Base-by-base conservation (phyloP, 2,329 filamentous ascomycete species). In the Arthrobotrys pseudoclavata region DNA sequence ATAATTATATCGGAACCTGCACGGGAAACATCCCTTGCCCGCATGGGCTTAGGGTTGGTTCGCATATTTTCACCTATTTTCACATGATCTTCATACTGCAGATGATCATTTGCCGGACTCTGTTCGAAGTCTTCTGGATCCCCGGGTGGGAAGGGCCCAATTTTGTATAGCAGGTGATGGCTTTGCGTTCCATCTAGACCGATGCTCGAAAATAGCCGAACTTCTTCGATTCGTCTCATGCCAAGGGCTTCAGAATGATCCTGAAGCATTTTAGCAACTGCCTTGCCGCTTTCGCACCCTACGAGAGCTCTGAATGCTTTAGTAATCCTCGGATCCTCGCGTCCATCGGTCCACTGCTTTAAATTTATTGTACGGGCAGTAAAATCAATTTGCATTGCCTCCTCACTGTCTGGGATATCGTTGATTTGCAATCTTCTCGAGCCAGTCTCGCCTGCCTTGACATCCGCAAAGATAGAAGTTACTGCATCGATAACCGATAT, bases 1-100 rank as follows among this genome's bases (percentile, higher is more conserved):
- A 18, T 60, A 6, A 69, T 50, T n/a, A 61, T 26, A 1, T 61
- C 53, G 0, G 67, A 69, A 9, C 67, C 67, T 4, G 2, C 26
- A 4, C 9, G 5, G 6, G 67, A 69, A 24, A 62, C 18, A 61
- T 69, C 67, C 13, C 12, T 4, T 9, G 0, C 1, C 4, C 6
- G 47, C 9, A 12, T 20, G 1, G 52, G 50, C 15, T 24, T 52
- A 2, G 18, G 7, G 4, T 9, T 22, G 2, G n/a, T 24, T 9
- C 47, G 31, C 20, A 26, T 22, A 15, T 66, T 7, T 15, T 3
- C 3, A 15, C 26, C 18, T 29, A n/a, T 10, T 15, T 37, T n/a
- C 12, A 4, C 12, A 20, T 13, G 20, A 2, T 10, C 9, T 48
- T 24, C 18, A 24, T 48, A 48, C 45, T 1, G 6, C 2, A 12